These are phyloP conservation scores for Mycena capillaripes DNA, from an alignment of 768 basidiomycete species.

Conservation along the genomic window DNA sequence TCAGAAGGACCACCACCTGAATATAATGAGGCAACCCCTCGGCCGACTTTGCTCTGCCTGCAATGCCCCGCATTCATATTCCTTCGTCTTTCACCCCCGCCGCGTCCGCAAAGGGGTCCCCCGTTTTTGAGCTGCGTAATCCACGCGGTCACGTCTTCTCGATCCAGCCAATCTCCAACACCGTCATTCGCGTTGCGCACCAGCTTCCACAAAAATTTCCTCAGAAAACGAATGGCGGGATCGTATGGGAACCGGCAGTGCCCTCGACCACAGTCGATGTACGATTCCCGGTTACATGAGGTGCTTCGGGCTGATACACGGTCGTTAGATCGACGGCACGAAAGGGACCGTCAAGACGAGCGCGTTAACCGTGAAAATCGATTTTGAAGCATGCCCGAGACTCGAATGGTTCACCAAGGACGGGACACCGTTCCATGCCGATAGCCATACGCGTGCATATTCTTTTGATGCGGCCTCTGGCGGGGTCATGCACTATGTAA, in stretches of 20 bases:
- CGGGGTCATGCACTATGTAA: constrained; percentile 34
- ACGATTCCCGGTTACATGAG: neutral
- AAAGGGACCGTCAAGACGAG: constrained; percentile 26
- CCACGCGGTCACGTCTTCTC: constrained; percentile 29
- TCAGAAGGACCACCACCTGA: neutral
- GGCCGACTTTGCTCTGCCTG: neutral
- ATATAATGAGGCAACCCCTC: neutral
- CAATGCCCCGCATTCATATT: constrained; percentile 34
- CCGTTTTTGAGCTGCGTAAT: constrained; percentile 31
- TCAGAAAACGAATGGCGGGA: constrained; percentile 31
- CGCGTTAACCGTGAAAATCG: constrained; percentile 26
- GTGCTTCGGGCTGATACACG: neutral
- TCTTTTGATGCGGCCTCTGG: constrained; percentile 36
- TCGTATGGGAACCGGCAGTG: constrained; percentile 21
- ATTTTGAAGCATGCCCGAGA: constrained; percentile 29
- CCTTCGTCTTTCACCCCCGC: constrained; percentile 22
- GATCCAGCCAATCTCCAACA: constrained; percentile 35
- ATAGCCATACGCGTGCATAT: constrained; percentile 35
- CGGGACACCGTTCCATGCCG: constrained; percentile 30
- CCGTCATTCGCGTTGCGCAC: constrained; percentile 33
- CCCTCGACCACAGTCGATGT: constrained; percentile 12
- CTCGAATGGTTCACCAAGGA: constrained; percentile 36
- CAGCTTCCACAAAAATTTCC: constrained; percentile 35
- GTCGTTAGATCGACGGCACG: neutral
- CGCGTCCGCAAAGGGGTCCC: neutral